Base-by-base conservation (phyloP, 2,329 filamentous ascomycete genomes). In the Parasarocladium wereldwijsianum region DNA sequence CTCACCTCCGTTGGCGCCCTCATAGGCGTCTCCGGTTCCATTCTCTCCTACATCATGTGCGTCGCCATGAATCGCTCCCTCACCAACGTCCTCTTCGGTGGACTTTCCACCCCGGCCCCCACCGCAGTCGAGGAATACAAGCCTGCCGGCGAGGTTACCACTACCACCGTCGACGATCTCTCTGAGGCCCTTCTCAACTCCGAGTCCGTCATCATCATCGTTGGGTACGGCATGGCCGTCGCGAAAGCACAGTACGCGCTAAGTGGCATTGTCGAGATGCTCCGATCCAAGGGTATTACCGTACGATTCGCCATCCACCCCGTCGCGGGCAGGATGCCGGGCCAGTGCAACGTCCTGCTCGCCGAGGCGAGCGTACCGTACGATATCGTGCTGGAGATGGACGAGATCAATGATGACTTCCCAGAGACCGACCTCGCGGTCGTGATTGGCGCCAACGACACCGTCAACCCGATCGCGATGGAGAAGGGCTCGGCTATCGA, bases 321-420 rank as follows among this genome's bases (percentile, higher is more conserved):
- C 0, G 84, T 93, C 17, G 85, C 85, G 0, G 85, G 85, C 8
- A 72, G 85, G 18, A 93, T 93, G 85, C 85, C 85, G 0, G 85
- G 85, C 0, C 85, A 93, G 54, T 93, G 84, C 57, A 93, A 93
- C 45, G 84, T 93, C 4, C 62, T 93, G 3, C 70, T 93, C 10
- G 85, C 85, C 0, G 85, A 93, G 51, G 85, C 85, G 1, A 77
- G 70, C 19, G 85, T 93, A 17, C 83, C 83, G 3, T 93, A 93
- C 44, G 85, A 93, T 43, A 87, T 93, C 33, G 84, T 93, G 17
- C 65, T 92, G 26, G 84, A 93, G 55, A 93, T 93, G 84, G 85
- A 93, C 42, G 85, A 93, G 59, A 92, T 93, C 57, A 93, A 93
- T 51, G 84, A 92, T 38, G 84, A 93, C 44, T 93, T 93, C 50